Conservation (phyloP, 192 early-diverging fungal genomes). For the Entophlyctis luteolus region DNA sequence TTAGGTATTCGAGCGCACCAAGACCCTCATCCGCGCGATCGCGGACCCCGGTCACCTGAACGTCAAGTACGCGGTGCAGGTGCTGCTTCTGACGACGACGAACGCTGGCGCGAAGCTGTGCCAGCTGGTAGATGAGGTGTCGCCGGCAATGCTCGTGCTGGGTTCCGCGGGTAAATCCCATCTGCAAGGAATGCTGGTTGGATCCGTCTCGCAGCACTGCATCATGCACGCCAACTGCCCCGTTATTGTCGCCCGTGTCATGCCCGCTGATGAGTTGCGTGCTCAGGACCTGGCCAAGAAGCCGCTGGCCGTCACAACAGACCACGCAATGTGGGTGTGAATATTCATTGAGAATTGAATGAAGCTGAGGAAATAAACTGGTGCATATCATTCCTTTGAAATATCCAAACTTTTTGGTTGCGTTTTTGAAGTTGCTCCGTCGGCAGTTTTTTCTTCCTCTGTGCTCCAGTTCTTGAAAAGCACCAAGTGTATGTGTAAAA, state of each 20-base stretch:
- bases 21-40: conserved; percentile 39
- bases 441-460: too few relatives aligned
- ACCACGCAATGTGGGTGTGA: too few relatives aligned
- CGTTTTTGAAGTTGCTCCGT: too few relatives aligned
- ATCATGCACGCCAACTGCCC: conserved; percentile 32
- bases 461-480: too few relatives aligned
- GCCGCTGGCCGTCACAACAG: too few relatives aligned
- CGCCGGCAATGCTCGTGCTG: conserved; percentile 38
- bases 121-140: conserved; percentile 33
- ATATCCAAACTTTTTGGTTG: too few relatives aligned
- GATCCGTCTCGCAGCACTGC: conserved; percentile 37
- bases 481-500: too few relatives aligned
- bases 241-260: conserved; percentile 40
- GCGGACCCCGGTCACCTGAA: conserved; percentile 29
- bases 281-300: too few relatives aligned
- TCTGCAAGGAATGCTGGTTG: conserved; percentile 40
- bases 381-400: too few relatives aligned
- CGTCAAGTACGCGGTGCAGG: conserved; percentile 24
- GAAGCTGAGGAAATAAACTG: too few relatives aligned
- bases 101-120: conserved; percentile 33
- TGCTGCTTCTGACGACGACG: neutral
- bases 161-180: conserved; percentile 44
- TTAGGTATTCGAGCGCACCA: conserved; percentile 23
- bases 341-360: too few relatives aligned
- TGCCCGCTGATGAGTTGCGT: conserved; percentile 20